Conservation (phyloP, 805 yeast species). For the Kodamaea lidongshanica region DNA sequence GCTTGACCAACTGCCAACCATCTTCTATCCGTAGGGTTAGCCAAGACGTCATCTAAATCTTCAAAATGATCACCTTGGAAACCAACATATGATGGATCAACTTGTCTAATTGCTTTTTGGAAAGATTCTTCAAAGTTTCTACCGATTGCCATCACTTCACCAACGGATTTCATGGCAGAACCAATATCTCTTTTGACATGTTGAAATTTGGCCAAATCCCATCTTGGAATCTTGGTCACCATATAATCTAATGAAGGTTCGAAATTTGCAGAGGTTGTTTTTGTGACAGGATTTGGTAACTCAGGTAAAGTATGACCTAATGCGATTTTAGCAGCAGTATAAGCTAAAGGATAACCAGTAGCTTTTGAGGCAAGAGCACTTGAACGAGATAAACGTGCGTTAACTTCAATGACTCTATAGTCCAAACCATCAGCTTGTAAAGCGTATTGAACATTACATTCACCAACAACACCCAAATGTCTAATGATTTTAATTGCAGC, state of each 20-base stretch:
- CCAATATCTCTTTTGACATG: slow-evolving; percentile 92
- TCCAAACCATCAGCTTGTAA: slow-evolving; percentile 93
- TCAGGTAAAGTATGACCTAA: slow-evolving; percentile 92
- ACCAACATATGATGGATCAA: slow-evolving; percentile 85
- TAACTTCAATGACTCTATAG: slow-evolving; percentile 94
- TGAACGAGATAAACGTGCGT: slow-evolving; percentile 94
- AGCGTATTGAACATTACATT: slow-evolving; percentile 96
- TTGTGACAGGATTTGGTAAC: slow-evolving; percentile 92
- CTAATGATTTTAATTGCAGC: slow-evolving; percentile 97
- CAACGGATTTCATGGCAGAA: slow-evolving; percentile 96
- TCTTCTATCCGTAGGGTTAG: slow-evolving; percentile 91
- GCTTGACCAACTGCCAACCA: slow-evolving; percentile 99
- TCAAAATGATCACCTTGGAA: slow-evolving; percentile 84
- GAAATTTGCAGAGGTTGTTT: slow-evolving; percentile 91
- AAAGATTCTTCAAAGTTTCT: slow-evolving; percentile 95
- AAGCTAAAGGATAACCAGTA: slow-evolving; percentile 97
- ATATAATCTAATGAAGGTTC: slow-evolving; percentile 96
- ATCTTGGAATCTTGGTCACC: slow-evolving; percentile 96
- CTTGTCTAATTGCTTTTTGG: slow-evolving; percentile 95
- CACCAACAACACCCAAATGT: slow-evolving; percentile 98
- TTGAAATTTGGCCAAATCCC: slow-evolving; percentile 95
- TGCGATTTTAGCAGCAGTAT: slow-evolving; percentile 97
- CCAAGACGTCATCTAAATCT: slow-evolving; percentile 66
- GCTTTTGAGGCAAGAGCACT: slow-evolving; percentile 98
- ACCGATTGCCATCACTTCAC: slow-evolving; percentile 99